Evolutionary conservation across 768 basidiomycete genomes (phyloP).

Genomic region (Mycena capillaripes): DNA sequence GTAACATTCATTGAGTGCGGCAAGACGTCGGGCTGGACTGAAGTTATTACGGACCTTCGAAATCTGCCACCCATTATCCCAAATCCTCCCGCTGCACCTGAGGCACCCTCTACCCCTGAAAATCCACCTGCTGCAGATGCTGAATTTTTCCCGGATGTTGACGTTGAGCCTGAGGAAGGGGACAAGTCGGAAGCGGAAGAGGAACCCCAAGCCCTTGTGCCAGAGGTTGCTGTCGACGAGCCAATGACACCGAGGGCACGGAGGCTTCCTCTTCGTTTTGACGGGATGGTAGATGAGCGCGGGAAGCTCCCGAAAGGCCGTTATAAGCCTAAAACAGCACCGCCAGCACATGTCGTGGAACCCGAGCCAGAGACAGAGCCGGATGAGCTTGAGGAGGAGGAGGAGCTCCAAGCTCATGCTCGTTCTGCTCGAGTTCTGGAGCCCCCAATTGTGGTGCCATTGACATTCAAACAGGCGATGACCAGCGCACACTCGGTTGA

Average conservation of each 20-base stretch:
- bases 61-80: conserved; percentile 8
- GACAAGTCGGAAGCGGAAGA: background rate
- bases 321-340: background rate
- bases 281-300: conserved; percentile 3
- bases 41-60: conserved; percentile 19
- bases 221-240: background rate
- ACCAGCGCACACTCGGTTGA: background rate
- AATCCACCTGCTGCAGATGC: background rate
- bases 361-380: background rate
- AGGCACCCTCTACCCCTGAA: background rate
- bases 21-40: conserved; percentile 7
- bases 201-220: too few species aligned
- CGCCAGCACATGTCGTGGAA: too few species aligned
- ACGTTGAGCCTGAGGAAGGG: background rate
- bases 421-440: background rate
- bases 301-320: conserved; percentile 2
- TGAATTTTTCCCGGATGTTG: background rate
- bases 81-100: background rate
- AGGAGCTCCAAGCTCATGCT: conserved; percentile 16
- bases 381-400: conserved; percentile 3
- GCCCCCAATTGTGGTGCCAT: background rate
- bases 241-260: background rate
- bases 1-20: conserved; percentile 7
- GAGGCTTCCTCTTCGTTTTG: background rate
- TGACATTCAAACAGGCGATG: conserved; percentile 6